These are phyloP conservation scores for Aspergillus avenaceus DNA, from an alignment of 495 filamentous ascomycete species.

Conservation along the genomic window DNA sequence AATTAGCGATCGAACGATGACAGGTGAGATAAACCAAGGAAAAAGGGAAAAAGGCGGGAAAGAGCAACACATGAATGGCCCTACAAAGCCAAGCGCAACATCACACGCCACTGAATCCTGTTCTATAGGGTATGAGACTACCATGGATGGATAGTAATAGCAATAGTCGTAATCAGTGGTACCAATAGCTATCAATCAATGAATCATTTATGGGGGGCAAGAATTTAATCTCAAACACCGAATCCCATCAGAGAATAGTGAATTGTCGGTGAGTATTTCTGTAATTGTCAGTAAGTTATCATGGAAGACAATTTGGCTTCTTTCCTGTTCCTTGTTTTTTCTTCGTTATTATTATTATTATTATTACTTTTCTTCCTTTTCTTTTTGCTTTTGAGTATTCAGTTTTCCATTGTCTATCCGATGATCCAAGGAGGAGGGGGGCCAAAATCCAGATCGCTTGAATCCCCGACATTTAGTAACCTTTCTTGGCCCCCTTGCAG, in stretches of 20 bases:
- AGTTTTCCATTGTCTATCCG: not conserved
- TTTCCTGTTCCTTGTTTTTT: not conserved
- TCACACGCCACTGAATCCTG: not conserved
- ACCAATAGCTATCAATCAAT: not conserved
- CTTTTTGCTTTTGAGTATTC: not conserved
- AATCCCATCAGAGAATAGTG: not conserved
- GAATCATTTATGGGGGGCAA: no score
- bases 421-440: not conserved
- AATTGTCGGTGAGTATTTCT: not conserved
- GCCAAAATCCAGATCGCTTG: not conserved
- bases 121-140: not conserved
- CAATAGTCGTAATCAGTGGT: not conserved
- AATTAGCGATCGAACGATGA: constrained; percentile 1
- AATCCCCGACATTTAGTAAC: not conserved
- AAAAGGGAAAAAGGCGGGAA: not conserved
- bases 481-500: constrained; percentile 4
- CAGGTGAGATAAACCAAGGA: not conserved
- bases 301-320: not conserved
- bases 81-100: not conserved
- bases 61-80: not conserved
- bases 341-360: no score
- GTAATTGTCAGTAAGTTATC: not conserved
- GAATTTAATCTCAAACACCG: not conserved
- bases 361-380: not conserved
- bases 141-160: not conserved